Evolutionary conservation across 306 rosid genomes (phyloP), one percentile per base, ranked within the genome.

Genomic region (Dicorynia guianensis): DNA sequence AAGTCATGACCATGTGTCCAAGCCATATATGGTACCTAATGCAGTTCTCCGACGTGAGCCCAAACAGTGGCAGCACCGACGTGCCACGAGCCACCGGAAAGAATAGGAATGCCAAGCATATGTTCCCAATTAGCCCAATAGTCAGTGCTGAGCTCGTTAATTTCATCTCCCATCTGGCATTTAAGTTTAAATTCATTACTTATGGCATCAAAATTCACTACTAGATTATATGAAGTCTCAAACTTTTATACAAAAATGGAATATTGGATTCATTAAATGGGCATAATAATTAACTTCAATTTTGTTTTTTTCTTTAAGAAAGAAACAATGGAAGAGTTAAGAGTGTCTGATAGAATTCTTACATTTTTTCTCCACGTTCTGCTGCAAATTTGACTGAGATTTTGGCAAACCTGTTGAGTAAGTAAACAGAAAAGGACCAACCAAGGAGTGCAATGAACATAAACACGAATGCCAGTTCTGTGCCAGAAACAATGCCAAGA

Each of bases 11-110:
- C 5, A 86, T 25, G 76, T 93, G 80, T 64, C 98, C 98, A 11
- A 93, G 79, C 95, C 97, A 93, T 6, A 90, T 87, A 75, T 93
- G 98, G 75, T 89, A 93, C 74, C 85, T 93, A 64, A 90, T 85
- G 83, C 93, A 75, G 0, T 76, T 82, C 79, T 93, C 98, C 6
- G 95, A 86, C 2, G 89, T 89, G 19, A 90, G 89, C 8, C 98
- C 93, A 7, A 90, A 8, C 39, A 93, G 60, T 5, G 88, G 87
- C 69, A 93, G 80, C 59, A 93, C 44, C 55, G 98, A 87, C 30
- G 98, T 90, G 25, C 93, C 90, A 6, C 97, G 93, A 0, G 95
- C 80, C 67, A 93, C 96, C 1, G 97, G 98, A 15, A 81, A 90
- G 72, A 93, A 93, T 30, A 93, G 50, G 53, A 90, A 77, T 6